phyloP scores from a whole-genome alignment of 345 rosid species.

The Trapa bicornis region DNA sequence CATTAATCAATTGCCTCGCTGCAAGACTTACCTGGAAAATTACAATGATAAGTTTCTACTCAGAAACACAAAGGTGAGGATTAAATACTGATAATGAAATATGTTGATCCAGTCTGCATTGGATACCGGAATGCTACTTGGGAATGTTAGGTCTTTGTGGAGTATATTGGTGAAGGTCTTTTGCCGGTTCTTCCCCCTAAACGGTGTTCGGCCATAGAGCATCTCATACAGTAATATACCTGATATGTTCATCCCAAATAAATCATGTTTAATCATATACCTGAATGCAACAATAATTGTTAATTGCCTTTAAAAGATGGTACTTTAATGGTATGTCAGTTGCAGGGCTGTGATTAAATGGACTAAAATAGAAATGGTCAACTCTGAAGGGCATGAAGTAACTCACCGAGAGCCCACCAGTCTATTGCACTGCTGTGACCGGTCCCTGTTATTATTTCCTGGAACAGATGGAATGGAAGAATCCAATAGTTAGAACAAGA shows the following conservation, averaged over 20 bases:
- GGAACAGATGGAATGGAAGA: constrained; percentile 12
- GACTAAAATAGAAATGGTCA: not conserved
- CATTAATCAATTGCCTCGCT: constrained; percentile 64
- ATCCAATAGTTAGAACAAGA: not conserved
- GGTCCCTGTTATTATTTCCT: constrained; percentile 88
- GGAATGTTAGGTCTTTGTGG: constrained; percentile 89
- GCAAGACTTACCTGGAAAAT: constrained; percentile 74
- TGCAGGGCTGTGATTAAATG: too few species aligned
- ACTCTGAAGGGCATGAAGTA: not conserved
- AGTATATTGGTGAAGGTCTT: constrained; percentile 90
- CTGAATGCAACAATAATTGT: too few species aligned
- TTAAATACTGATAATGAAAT: not conserved
- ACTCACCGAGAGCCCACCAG: constrained; percentile 96
- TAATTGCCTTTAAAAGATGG: too few species aligned
- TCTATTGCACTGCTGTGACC: constrained; percentile 89
- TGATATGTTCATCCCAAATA: constrained; percentile 12
- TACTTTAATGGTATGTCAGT: not conserved
- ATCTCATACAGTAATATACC: constrained; percentile 92
- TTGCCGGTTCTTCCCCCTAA: constrained; percentile 92
- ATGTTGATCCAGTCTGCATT: not conserved
- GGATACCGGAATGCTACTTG: constrained; percentile 81
- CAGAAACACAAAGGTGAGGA: not conserved
- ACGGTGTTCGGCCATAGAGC: constrained; percentile 96
- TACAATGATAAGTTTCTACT: constrained; percentile 2
- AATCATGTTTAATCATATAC: not conserved